Base-by-base conservation (phyloP, 768 basidiomycete genomes). In the Lentinula edodes region DNA sequence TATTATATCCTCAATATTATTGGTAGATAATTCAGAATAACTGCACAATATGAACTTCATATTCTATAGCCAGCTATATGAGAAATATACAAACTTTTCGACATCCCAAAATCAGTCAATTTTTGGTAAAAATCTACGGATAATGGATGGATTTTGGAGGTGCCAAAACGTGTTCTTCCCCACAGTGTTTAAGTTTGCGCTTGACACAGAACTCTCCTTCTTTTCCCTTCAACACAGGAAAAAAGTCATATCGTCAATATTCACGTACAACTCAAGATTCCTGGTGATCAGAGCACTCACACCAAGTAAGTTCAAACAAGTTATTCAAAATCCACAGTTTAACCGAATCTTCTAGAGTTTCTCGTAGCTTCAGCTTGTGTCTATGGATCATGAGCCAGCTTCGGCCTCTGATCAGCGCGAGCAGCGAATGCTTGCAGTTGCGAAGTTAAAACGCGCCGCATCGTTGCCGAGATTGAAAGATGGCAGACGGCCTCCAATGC, bases 391-490 rank as follows among this genome's bases (percentile, higher is more conserved):
- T 56, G 61, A 55, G 52, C 61, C 61, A 63, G 34, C 64, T 66
- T 51, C 75, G 62, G 77, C 81, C 65, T 75, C 73, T 65, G 80
- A 80, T 62, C 77, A 77, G 77, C 82, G 74, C 32, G 90, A 95
- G 72, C 89, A 94, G 73, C 87, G 95, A 63, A 91, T 92, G 70
- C 83, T 85, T 59, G 91, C 93, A 10, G 89, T 96, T 52, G 92
- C 92, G 50, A 94, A 88, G 76, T 84, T 97, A 65, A 94, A 90
- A 75, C 87, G 95, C 67, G 94, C 95, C 46, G 91, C 93, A 59
- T 95, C 93, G 15, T 74, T 96, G 34, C 95, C 94, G 41, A 82
- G 94, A 63, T 91, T 91, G 87, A 93, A 93, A 72, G 90, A 93
- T 72, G 93, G 93, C 7, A 78, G 93, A 60, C 80, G 94, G 46